phyloP scores from a whole-genome alignment of 73 alveolate genomes.

The Urostyla sp. region DNA sequence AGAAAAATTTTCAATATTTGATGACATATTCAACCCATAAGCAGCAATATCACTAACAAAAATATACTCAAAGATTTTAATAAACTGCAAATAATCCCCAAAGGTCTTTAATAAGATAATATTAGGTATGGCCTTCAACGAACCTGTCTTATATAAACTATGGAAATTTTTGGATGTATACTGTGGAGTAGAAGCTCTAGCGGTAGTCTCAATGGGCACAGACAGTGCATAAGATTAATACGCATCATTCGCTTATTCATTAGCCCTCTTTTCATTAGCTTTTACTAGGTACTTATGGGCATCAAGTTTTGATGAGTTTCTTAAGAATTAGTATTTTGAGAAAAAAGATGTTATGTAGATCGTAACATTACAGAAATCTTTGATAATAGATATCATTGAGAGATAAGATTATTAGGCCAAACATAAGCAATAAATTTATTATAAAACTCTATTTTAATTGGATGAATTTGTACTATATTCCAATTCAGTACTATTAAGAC shows the following conservation, averaged over 20 bases:
- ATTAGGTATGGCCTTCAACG: slow-evolving; percentile 75
- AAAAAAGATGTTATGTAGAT: slow-evolving; percentile 54
- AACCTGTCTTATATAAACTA: slow-evolving; percentile 62
- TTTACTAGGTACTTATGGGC: slow-evolving; percentile 68
- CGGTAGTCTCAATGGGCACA: slow-evolving; percentile 18
- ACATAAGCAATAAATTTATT: background rate
- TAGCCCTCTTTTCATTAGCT: slow-evolving; percentile 53
- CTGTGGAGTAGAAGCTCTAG: slow-evolving; percentile 59
- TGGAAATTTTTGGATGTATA: slow-evolving; percentile 70
- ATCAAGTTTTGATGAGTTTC: slow-evolving; percentile 67
- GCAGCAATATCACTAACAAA: slow-evolving; percentile 68
- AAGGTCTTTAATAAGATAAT: slow-evolving; percentile 61
- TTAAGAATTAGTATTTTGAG: slow-evolving; percentile 55
- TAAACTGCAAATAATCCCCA: slow-evolving; percentile 46
- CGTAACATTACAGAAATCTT: slow-evolving; percentile 35
- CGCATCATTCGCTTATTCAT: slow-evolving; percentile 40
- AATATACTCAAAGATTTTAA: slow-evolving; percentile 65
- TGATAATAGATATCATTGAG: slow-evolving; percentile 45
- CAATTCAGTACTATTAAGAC: slow-evolving; percentile 50
- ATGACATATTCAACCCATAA: slow-evolving; percentile 60
- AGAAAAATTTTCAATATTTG: slow-evolving; percentile 57
- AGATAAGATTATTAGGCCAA: background rate
- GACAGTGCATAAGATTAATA: slow-evolving; percentile 45
- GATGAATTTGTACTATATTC: slow-evolving; percentile 63
- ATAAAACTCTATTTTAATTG: background rate